Conservation (phyloP, 192 early-diverging fungal genomes). For the Glomus cerebriforme region DNA sequence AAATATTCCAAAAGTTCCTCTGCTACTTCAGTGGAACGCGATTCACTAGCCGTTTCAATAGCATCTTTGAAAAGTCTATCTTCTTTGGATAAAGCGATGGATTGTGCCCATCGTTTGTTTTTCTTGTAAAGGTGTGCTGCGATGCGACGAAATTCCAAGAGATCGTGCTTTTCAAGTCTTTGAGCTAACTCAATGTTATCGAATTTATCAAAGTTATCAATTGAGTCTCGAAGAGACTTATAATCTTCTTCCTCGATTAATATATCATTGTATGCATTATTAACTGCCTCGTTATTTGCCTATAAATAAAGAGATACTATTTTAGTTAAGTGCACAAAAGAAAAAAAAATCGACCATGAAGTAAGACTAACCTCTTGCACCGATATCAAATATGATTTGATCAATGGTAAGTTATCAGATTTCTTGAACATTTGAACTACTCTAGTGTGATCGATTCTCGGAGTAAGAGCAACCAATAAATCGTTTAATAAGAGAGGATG, state of each 20-base stretch:
- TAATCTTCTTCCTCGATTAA: slow-evolving; percentile 99
- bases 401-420: slow-evolving; percentile 95
- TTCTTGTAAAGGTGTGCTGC: slow-evolving; percentile 95
- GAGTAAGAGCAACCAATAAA: slow-evolving; percentile 82
- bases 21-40: slow-evolving; percentile 81
- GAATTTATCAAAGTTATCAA: slow-evolving; percentile 95
- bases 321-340: neutral
- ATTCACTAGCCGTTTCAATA: slow-evolving; percentile 97
- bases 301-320: slow-evolving; percentile 24
- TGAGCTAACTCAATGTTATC: slow-evolving; percentile 89
- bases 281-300: slow-evolving; percentile 93
- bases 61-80: slow-evolving; percentile 98
- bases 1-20: slow-evolving; percentile 97
- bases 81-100: slow-evolving; percentile 93
- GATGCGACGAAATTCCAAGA: slow-evolving; percentile 97
- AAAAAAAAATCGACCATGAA: neutral
- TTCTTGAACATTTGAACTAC: slow-evolving; percentile 98
- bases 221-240: slow-evolving; percentile 88
- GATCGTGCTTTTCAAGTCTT: slow-evolving; percentile 93
- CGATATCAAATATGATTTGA: slow-evolving; percentile 94
- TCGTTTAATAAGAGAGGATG: slow-evolving; percentile 95
- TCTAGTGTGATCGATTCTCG: slow-evolving; percentile 94
- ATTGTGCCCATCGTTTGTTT: slow-evolving; percentile 96
- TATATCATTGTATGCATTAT: slow-evolving; percentile 93
- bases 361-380: slow-evolving; percentile 70